Evolutionary conservation across 768 basidiomycete species (phyloP).

Genomic region (Tulasnella sp.): DNA sequence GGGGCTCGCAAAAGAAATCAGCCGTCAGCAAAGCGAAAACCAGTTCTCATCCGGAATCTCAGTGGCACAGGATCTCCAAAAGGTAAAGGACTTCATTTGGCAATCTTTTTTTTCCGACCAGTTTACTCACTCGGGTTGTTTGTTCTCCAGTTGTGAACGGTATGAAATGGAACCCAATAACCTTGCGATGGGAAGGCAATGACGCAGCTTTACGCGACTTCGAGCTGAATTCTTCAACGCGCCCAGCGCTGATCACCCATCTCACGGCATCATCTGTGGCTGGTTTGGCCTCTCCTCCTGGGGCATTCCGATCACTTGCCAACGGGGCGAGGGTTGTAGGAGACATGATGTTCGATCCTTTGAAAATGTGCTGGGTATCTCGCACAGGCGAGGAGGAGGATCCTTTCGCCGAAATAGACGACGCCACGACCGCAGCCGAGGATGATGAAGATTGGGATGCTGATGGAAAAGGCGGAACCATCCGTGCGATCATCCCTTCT

Average conservation of each 20-base stretch:
- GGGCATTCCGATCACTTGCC: conserved; percentile 40
- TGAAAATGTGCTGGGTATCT: conserved; percentile 91
- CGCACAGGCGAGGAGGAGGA: conserved; percentile 83
- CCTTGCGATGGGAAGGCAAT: conserved; percentile 94
- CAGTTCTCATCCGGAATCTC: conserved; percentile 78
- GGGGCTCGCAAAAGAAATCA: background rate
- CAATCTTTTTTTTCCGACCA: conserved; percentile 4
- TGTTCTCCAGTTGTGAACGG: conserved; percentile 68
- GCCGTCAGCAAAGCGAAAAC: conserved; percentile 40
- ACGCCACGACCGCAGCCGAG: conserved; percentile 79
- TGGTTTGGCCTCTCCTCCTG: conserved; percentile 59
- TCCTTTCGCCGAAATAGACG: conserved; percentile 40
- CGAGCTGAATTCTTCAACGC: conserved; percentile 70
- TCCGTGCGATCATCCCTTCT: conserved; percentile 43
- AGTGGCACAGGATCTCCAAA: conserved; percentile 57
- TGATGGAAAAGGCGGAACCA: conserved; percentile 69
- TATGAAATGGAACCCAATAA: conserved; percentile 93
- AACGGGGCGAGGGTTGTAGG: conserved; percentile 83
- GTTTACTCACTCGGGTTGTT: background rate
- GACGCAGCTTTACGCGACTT: conserved; percentile 86
- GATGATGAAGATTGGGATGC: conserved; percentile 70
- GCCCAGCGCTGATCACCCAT: conserved; percentile 93
- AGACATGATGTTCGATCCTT: conserved; percentile 95
- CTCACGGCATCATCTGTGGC: conserved; percentile 63
- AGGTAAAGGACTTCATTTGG: conserved; percentile 40